A percentile compares a stretch with the other conserved stretches of the same genome.
Evolutionary conservation across 2,329 filamentous ascomycete species (phyloP).

Genomic region (Thelonectria olida): DNA sequence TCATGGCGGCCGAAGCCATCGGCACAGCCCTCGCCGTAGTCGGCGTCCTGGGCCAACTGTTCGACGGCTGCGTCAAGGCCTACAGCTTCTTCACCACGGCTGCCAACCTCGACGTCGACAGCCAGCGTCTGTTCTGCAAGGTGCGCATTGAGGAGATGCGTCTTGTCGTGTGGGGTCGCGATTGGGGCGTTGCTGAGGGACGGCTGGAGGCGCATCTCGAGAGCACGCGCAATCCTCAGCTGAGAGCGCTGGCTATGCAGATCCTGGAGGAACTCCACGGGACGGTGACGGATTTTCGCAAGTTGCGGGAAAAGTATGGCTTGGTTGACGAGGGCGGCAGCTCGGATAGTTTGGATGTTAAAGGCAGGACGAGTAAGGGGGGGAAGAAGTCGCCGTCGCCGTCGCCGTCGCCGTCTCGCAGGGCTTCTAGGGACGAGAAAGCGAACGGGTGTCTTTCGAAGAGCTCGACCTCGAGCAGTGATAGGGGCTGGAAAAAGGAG

Average conservation of each 20-base stretch:
- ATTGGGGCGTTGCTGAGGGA: conserved; percentile 59
- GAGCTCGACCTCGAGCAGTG: conserved; percentile 22
- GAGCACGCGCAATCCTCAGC: conserved; percentile 47
- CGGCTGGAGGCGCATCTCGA: conserved; percentile 53
- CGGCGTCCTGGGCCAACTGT: conserved; percentile 56
- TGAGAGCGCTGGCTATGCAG: conserved; percentile 51
- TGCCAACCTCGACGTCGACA: conserved; percentile 52
- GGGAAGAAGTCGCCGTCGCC: conserved; percentile 30
- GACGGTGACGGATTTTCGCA: conserved; percentile 55
- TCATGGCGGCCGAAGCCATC: conserved; percentile 50
- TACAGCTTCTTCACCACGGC: conserved; percentile 56
- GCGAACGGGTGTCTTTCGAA: conserved; percentile 26
- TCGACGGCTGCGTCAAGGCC: conserved; percentile 57
- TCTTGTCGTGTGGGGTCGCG: conserved; percentile 56
- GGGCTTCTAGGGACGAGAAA: conserved; percentile 36
- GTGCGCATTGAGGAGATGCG: conserved; percentile 61
- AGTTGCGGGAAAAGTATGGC: conserved; percentile 54
- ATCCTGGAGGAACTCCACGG: conserved; percentile 54
- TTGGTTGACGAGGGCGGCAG: conserved; percentile 43
- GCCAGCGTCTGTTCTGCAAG: conserved; percentile 56
- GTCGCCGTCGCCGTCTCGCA: conserved; percentile 29
- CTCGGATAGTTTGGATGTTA: conserved; percentile 20
- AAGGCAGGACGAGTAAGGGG: conserved; percentile 15
- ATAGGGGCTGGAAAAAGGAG: conserved; percentile 47
- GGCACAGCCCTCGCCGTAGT: conserved; percentile 55